Evolutionary conservation across 2,329 filamentous ascomycete species (phyloP), one percentile per base, ranked within the genome.

Genomic region (Chaetomiaceae sp.): DNA sequence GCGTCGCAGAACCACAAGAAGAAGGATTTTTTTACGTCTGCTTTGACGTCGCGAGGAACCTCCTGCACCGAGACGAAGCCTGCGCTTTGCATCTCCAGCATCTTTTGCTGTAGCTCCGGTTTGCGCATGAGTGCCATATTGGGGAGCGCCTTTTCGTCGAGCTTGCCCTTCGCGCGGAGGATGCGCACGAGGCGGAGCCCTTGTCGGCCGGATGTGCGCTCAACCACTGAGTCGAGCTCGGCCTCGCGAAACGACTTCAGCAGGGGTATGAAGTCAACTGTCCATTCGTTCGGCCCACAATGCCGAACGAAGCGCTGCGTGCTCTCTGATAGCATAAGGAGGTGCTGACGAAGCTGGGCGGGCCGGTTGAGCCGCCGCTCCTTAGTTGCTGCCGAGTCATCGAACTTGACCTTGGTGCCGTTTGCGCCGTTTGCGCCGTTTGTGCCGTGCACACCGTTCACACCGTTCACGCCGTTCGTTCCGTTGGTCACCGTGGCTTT

Each of bases 51-150:
- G 60, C 89, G 88, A 0, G 94, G 94, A 0, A 99, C 86, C 72
- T 99, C 94, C 68, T 99, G 94, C 5, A 95, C 82, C 61, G 97
- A 90, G 11, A 96, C 83, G 56, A 94, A 85, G 2, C 94, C 92
- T 16, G 84, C 84, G 67, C 90, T 85, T 61, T 95, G 89, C 79
- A 99, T 88, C 57, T 85, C 83, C 13, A 89, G 85, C 70, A 97
- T 85, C 57, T 90, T 87, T 53, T 86, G 84, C 42, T 94, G 89
- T 21, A 97, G 82, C 48, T 96, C 89, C 53, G 86, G 84, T 63
- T 92, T 89, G 53, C 87, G 86, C 75, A 96, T 86, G 56, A 99
- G 80, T 48, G 87, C 88, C 51, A 90, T 78, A 45, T 85, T 84
- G 33, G 88, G 87, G 11, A 96, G 77, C 56, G 88, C 85, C 69